Conservation (phyloP, 352 stramenopile genomes). For the Phytophthora sansomeana region DNA sequence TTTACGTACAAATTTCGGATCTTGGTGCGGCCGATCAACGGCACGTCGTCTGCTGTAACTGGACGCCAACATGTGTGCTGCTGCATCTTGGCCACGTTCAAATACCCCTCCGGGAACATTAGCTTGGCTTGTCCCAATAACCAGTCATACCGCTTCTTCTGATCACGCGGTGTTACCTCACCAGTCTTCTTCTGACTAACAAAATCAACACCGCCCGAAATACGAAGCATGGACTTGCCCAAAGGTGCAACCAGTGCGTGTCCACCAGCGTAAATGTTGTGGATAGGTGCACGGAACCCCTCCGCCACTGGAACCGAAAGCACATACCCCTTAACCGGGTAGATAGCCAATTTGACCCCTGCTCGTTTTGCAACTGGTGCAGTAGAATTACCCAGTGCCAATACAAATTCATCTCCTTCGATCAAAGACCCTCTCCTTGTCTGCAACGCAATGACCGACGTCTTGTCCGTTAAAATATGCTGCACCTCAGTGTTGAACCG, state of each 20-base stretch:
- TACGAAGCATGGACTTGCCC: conserved; percentile 68
- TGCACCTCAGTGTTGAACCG: conserved; percentile 87
- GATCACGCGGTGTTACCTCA: conserved; percentile 70
- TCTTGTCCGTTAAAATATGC: conserved; percentile 81
- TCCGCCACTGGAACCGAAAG: conserved; percentile 81
- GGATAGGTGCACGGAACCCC: conserved; percentile 64
- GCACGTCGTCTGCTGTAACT: conserved; percentile 86
- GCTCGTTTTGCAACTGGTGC: conserved; percentile 69
- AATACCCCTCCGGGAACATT: conserved; percentile 84
- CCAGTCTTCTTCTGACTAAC: conserved; percentile 57
- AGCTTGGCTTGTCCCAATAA: conserved; percentile 75
- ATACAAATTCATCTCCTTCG: conserved; percentile 88
- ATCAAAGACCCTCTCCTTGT: conserved; percentile 83
- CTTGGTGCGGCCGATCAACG: conserved; percentile 81
- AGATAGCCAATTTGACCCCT: conserved; percentile 82
- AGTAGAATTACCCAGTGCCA: conserved; percentile 84
- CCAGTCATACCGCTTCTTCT: conserved; percentile 85
- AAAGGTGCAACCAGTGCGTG: conserved; percentile 80
- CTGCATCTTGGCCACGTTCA: conserved; percentile 81
- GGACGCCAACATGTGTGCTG: conserved; percentile 85
- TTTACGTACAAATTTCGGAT: conserved; percentile 89
- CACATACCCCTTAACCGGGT: conserved; percentile 88
- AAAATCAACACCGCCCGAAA: conserved; percentile 86
- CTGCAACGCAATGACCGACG: conserved; percentile 81
- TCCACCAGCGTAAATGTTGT: conserved; percentile 88